Percentiles rank a stretch among this genome's conserved stretches.
Conservation (phyloP, 169 alveolate genomes). For the Babesia ovata region DNA sequence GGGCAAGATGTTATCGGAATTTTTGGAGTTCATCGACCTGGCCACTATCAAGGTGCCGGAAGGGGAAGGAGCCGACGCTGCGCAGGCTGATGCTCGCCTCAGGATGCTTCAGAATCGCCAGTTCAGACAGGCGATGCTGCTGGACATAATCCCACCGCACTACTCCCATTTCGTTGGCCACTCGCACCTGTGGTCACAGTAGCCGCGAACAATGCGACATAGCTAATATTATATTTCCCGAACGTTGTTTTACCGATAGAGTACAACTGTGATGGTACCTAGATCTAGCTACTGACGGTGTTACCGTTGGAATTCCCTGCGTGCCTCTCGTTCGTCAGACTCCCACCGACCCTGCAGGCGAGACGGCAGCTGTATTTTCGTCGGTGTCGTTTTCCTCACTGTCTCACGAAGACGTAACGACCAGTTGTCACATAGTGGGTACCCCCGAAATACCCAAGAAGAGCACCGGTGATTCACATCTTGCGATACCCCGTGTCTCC, state of each 20-base stretch:
- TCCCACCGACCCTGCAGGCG: too few relatives aligned
- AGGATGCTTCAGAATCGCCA: neutral
- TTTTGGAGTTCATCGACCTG: neutral
- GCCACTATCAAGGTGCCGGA: neutral
- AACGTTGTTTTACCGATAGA: too few relatives aligned
- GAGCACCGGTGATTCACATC: too few relatives aligned
- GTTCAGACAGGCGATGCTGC: constrained; percentile 17
- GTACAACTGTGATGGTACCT: too few relatives aligned
- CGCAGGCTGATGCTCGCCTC: neutral
- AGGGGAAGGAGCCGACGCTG: neutral
- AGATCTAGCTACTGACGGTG: too few relatives aligned
- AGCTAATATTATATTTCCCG: neutral
- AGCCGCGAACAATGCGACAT: neutral
- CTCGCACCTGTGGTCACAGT: constrained; percentile 16
- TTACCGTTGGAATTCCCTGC: too few relatives aligned
- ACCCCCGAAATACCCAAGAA: too few relatives aligned
- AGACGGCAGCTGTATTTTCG: too few relatives aligned
- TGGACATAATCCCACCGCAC: constrained; percentile 4
- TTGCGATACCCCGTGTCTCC: neutral
- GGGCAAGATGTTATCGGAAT: neutral
- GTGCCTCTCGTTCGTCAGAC: too few relatives aligned
- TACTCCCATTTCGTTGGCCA: constrained; percentile 24
- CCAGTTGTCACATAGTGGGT: too few relatives aligned
- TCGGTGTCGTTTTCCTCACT: too few relatives aligned
- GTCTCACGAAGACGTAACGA: too few relatives aligned